A percentile compares a stretch with the other conserved stretches of the same genome.
Conservation (phyloP, 129 eudicot genomes). For the Arctium lappa region DNA sequence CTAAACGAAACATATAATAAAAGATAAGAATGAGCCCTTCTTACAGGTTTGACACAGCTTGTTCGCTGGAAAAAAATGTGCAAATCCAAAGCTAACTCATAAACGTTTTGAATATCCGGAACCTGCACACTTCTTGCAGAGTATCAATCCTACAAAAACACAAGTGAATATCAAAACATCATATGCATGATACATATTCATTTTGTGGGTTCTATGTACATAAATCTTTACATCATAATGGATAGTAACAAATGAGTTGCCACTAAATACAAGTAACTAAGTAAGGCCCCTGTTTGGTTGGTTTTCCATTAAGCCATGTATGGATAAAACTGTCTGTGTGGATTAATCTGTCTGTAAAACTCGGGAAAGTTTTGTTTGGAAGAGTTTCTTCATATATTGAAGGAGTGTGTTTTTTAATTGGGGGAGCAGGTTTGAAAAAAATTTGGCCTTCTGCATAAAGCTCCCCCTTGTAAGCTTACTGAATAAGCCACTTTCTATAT, state of each 20-base stretch:
- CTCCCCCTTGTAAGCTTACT: too few species aligned
- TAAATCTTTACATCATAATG: neutral
- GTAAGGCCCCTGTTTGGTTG: too few species aligned
- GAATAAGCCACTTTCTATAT: too few species aligned
- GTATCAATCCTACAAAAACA: conserved; percentile 59
- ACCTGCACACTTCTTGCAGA: conserved; percentile 88
- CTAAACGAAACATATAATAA: neutral
- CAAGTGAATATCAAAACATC: conserved; percentile 10
- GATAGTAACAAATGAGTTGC: neutral
- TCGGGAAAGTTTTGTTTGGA: too few species aligned
- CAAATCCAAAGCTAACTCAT: conserved; percentile 32
- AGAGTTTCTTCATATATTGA: too few species aligned
- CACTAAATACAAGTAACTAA: neutral
- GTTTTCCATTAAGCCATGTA: too few species aligned
- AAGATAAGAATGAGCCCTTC: conserved; percentile 16
- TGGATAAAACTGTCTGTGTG: too few species aligned
- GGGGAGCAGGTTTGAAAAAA: too few species aligned
- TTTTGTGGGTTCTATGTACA: neutral
- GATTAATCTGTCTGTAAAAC: too few species aligned
- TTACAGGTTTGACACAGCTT: conserved; percentile 8
- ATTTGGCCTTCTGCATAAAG: too few species aligned
- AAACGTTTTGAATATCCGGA: conserved; percentile 78
- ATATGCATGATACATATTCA: neutral
- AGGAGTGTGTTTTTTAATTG: too few species aligned
- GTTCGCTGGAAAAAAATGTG: conserved; percentile 1